Evolutionary conservation across 2,329 filamentous ascomycete species (phyloP), one percentile per base, ranked within the genome.

Genomic region (Sporothrix brasiliensis): DNA sequence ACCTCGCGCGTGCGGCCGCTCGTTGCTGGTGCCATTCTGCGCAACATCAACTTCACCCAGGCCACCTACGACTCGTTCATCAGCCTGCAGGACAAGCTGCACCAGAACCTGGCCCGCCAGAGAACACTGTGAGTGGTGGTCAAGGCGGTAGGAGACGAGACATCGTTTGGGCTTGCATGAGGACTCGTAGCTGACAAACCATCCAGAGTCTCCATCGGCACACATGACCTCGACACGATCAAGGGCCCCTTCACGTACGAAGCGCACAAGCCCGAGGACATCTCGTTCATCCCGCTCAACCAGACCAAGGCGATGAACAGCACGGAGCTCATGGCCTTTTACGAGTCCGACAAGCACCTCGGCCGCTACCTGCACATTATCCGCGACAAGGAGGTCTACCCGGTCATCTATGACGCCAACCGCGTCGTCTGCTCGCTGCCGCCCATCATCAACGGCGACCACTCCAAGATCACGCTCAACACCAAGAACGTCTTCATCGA

Each of bases 1-100:
- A 97, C 93, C 44, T 85, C 85, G 70, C 87, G 89, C 80, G 89
- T 99, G 75, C 89, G 95, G 66, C 94, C 94, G 53, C 92, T 95
- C 74, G 91, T 97, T 74, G 92, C 94, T 19, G 93, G 91, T 73
- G 93, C 94, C 63, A 92, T 99, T 74, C 84, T 99, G 73, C 90
- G 95, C 75, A 92, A 93, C 79, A 87, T 99, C 84, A 93, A 90
- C 77, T 98, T 99, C 85, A 94, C 92, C 76, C 87, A 95, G 83
- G 92, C 90, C 75, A 87, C 91, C 75, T 99, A 99, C 80, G 92
- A 97, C 76, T 97, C 93, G 77, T 99, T 99, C 91, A 99, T 99
- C 79, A 88, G 91, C 70, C 87, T 99, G 63, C 95, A 99, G 83
- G 96, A 99, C 83, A 99, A 99, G 84, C 88, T 99, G 63, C 95